Conservation (phyloP, 2,329 filamentous ascomycete species). For the Rhynchosporium graminicola region DNA sequence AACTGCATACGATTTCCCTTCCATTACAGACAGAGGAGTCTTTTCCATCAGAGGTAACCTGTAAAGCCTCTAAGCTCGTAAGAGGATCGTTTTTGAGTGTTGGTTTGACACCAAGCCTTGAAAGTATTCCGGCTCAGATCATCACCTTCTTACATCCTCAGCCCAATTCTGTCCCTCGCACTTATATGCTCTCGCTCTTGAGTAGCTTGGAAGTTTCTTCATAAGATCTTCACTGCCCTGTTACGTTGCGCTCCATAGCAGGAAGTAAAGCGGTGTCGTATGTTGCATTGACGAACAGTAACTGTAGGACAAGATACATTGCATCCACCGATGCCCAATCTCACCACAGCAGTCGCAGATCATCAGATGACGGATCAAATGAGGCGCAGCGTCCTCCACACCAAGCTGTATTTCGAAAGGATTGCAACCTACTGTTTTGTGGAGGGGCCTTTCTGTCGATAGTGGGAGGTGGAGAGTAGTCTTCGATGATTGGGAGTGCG, state of each 20-base stretch:
- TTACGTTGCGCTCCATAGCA: background rate
- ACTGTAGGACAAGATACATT: background rate
- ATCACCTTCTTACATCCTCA: background rate
- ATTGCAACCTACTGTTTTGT: background rate
- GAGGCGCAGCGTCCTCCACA: background rate
- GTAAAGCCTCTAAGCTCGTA: background rate
- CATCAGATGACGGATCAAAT: slow-evolving; percentile 1
- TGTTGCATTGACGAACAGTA: background rate
- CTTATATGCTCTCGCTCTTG: background rate
- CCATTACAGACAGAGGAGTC: too few species aligned
- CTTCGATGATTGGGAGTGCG: background rate
- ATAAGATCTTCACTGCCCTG: background rate
- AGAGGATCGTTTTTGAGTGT: background rate
- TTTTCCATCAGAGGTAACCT: too few species aligned
- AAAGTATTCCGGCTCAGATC: background rate
- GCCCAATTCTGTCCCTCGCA: background rate
- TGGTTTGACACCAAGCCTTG: background rate
- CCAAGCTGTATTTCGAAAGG: background rate
- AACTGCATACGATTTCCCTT: too few species aligned
- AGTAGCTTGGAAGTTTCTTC: background rate
- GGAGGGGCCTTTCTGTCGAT: too few species aligned
- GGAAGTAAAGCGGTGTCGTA: background rate
- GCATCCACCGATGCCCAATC: background rate
- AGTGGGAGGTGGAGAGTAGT: background rate
- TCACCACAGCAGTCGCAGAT: background rate